Base-by-base conservation (phyloP, 1,284 basidiomycete genomes). In the Athelia psychrophila region DNA sequence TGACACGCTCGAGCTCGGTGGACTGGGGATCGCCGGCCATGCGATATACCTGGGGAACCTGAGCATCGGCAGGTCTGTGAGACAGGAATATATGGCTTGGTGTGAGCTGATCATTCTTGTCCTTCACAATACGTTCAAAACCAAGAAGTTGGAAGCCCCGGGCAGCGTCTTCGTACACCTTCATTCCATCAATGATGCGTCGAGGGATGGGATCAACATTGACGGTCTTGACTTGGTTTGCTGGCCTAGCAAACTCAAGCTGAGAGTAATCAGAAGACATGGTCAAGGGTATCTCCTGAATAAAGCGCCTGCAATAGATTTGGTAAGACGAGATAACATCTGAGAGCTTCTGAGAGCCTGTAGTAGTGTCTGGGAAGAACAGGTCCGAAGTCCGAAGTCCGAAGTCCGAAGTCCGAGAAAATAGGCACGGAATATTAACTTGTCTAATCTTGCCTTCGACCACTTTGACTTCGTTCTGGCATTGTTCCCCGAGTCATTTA, bases 201-300 rank as follows among this genome's bases (percentile, higher is more conserved):
- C 58, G 51, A 1, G 65, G 62, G 32, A 71, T 40, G 33, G 60
- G 52, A 5, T 61, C 61, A 16, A 67, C 61, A 49, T 70, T 62
- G 50, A 72, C 56, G 0, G 68, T 62, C 47, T 72, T 72, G 52
- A 73, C 69, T 45, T 68, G 69, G 23, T 60, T 54, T 1, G 68
- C 67, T 1, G 70, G 69, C 36, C 60, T 56, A 25, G 64, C 60
- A 35, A 66, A 70, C 30, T 66, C 47, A 23, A 70, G 60, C 44
- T 69, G 56, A 32, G 40, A 42, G 27, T 49, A 55, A 33, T 55
- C 51, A 23, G 36, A 48, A 15, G 51, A 42, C 48, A 49, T 49
- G 40, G 13, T 30, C 27, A n/a, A n/a, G n/a, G n/a, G n/a, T n/a
- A n/a, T n/a, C n/a, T n/a, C n/a, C n/a, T n/a, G n/a, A n/a, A n/a